Evolutionary conservation across 805 yeast genomes (phyloP), one percentile per base, ranked within the genome.

Genomic region (Lipomyces yamadae): DNA sequence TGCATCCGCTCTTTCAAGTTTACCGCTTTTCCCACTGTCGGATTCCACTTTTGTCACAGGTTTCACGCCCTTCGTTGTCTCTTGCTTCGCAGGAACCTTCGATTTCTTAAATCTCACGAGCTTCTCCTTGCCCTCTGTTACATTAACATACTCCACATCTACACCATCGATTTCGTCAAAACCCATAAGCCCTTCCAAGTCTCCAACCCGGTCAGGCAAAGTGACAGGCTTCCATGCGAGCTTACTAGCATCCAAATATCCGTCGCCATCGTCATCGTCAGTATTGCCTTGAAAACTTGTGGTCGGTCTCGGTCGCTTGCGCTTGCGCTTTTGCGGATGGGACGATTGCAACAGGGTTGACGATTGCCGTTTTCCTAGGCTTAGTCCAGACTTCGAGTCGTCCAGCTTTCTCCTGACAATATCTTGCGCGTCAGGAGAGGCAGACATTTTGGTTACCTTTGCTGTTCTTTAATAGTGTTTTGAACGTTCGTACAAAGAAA

Each of bases 141-240:
- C 97, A 68, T 90, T 81, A 1, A 86, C 85, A 63, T 87, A 82
- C 67, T 90, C 86, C 5, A 94, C 93, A 73, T 84, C 93, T 42
- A 94, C 98, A 56, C 97, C 98, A 65, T 92, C 97, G 60, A 95
- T 83, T 76, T 94, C 98, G 76, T 94, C 99, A 45, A 95, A 80
- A 0, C 98, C 99, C 76, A 88, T 92, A 73, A 93, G 89, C 0
- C 97, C 97, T 71, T 90, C 93, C 74, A 89, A 91, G 77, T 92
- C 97, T 67, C 88, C 97, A 60, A 91, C 78, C 33, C 91, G 88
- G 70, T 91, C 94, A 3, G 96, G 94, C 61, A 93, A 84, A 1
- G 88, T 89, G 6, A 93, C 96, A 2, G 88, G 76, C 70, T 89
- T 90, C 99, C 99, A 94, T 7, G 70, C 50, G 5, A 67, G 58